These are phyloP conservation scores for Botryotinia narcissicola DNA, from an alignment of 2,329 filamentous ascomycete species.

Conservation along the genomic window DNA sequence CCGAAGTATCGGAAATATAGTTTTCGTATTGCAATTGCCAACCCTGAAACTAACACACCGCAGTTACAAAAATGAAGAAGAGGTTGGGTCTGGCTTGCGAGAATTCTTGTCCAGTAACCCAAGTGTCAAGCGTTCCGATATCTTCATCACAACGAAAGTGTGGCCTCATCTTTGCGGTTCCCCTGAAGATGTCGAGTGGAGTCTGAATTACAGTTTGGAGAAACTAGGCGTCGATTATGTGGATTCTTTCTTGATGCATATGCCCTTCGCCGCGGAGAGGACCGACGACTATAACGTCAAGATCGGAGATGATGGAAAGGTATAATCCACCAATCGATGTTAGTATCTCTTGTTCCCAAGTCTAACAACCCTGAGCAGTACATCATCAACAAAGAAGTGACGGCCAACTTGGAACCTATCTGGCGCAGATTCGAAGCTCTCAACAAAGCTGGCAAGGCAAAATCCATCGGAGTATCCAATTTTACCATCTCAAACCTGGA, in stretches of 20 bases:
- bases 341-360: slow-evolving; percentile 20
- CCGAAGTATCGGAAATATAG: not conserved
- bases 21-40: not conserved
- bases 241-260: slow-evolving; percentile 80
- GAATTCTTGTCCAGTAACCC: slow-evolving; percentile 60
- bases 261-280: slow-evolving; percentile 76
- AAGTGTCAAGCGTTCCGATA: slow-evolving; percentile 54
- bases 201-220: slow-evolving; percentile 68
- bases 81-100: slow-evolving; percentile 74
- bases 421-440: slow-evolving; percentile 75
- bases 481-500: slow-evolving; percentile 54
- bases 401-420: slow-evolving; percentile 59
- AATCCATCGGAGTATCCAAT: slow-evolving; percentile 59
- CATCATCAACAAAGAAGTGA: slow-evolving; percentile 60
- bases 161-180: slow-evolving; percentile 63
- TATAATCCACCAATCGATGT: slow-evolving; percentile 29
- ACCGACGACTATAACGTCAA: slow-evolving; percentile 62
- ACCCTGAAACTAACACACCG: slow-evolving; percentile 2
- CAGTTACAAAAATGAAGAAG: slow-evolving; percentile 72
- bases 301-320: slow-evolving; percentile 51
- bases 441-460: slow-evolving; percentile 55
- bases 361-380: slow-evolving; percentile 41
- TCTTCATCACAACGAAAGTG: slow-evolving; percentile 36
- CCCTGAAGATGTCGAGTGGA: slow-evolving; percentile 60
- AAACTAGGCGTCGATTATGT: slow-evolving; percentile 75